phyloP scores from a whole-genome alignment of 306 rosid species.

The Cyclanthera cordifolia region DNA sequence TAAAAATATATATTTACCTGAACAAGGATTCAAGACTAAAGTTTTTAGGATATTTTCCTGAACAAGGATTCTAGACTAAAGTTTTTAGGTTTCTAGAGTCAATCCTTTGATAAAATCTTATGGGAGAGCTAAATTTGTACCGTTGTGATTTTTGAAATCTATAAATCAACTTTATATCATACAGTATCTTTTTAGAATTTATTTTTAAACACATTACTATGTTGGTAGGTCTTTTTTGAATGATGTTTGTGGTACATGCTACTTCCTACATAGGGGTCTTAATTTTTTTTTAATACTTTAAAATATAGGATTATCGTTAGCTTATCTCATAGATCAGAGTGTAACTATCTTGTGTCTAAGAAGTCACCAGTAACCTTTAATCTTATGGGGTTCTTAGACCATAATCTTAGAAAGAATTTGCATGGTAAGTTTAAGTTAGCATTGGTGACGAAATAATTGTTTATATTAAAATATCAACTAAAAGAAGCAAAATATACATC shows the following conservation, averaged over 20 bases:
- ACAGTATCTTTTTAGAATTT: neutral
- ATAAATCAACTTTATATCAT: neutral
- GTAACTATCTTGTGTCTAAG: no score
- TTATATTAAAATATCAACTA: neutral
- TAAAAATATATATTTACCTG: neutral
- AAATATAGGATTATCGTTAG: no score
- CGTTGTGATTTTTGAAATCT: neutral
- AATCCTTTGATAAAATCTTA: neutral
- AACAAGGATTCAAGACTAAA: neutral
- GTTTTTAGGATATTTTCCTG: neutral
- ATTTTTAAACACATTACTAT: neutral
- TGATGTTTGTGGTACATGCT: neutral
- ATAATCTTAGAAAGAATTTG: neutral
- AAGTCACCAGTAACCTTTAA: neutral
- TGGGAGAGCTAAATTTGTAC: neutral
- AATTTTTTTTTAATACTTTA: no score
- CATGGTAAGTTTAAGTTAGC: neutral
- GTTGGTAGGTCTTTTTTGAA: neutral
- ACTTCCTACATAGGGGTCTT: no score
- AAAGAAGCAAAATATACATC: neutral
- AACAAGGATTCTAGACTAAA: neutral
- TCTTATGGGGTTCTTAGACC: no score
- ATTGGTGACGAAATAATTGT: neutral
- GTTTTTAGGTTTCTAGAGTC: neutral
- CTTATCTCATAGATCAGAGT: no score